Evolutionary conservation across 345 rosid species (phyloP).

Genomic region (Tarenaya hassleriana): DNA sequence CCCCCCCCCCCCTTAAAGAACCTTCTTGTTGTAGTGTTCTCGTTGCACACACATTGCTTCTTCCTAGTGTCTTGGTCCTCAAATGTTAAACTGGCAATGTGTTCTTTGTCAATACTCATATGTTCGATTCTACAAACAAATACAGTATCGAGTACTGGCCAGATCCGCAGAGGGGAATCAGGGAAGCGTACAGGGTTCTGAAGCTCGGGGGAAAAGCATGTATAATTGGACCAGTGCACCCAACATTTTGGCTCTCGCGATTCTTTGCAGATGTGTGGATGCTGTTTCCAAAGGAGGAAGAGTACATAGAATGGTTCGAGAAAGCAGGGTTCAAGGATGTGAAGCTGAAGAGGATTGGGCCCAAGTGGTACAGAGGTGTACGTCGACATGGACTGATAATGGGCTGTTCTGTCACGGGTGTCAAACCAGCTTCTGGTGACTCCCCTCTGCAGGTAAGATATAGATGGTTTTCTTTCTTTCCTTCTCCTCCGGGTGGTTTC

Average conservation of each 20-base stretch:
- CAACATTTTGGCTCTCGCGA: constrained; percentile 92
- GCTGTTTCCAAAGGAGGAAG: constrained; percentile 99
- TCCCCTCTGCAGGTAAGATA: constrained; percentile 3
- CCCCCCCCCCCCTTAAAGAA: too few species aligned
- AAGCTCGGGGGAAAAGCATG: constrained; percentile 93
- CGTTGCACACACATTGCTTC: background rate
- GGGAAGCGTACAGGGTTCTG: constrained; percentile 93
- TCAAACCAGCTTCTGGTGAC: constrained; percentile 93
- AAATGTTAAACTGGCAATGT: too few species aligned
- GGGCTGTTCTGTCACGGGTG: constrained; percentile 30
- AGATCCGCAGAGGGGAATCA: constrained; percentile 94
- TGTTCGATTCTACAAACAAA: too few species aligned
- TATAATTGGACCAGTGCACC: constrained; percentile 91
- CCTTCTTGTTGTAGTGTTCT: too few species aligned
- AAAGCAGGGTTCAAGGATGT: too few species aligned
- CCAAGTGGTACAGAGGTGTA: constrained; percentile 76
- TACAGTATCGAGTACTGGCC: constrained; percentile 99
- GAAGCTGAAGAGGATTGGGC: too few species aligned
- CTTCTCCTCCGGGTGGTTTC: too few species aligned
- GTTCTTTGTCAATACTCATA: too few species aligned
- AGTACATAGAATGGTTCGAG: constrained; percentile 52
- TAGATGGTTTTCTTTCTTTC: too few species aligned
- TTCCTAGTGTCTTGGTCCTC: too few species aligned
- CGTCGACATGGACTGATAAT: constrained; percentile 26
- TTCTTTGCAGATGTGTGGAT: constrained; percentile 98